These are phyloP conservation scores for Durusdinium trenchii DNA, from an alignment of 73 alveolate genomes.

Conservation along the genomic window DNA sequence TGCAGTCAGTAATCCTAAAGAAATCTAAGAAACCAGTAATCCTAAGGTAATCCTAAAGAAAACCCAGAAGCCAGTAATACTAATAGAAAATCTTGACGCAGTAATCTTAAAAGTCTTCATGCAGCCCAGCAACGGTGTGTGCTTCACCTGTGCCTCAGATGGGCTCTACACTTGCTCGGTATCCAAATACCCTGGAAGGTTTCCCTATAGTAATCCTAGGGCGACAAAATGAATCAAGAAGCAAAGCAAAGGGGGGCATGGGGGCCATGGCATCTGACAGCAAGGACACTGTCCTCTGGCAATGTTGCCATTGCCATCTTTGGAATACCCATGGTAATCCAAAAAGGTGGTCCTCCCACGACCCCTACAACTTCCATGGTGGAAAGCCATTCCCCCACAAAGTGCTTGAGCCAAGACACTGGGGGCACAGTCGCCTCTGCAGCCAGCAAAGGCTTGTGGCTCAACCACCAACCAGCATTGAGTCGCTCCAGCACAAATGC, in stretches of 20 bases:
- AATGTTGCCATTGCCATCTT: neutral
- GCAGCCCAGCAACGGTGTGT: neutral
- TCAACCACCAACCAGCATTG: too few species aligned
- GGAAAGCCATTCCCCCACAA: too few species aligned
- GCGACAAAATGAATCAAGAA: neutral
- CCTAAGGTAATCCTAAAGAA: neutral
- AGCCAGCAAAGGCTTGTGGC: too few species aligned
- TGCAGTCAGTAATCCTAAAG: neutral
- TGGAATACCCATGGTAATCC: neutral
- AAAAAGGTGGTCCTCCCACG: neutral
- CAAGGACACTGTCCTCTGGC: neutral
- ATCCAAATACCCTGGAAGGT: too few species aligned
- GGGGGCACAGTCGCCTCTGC: too few species aligned
- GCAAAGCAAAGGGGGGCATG: neutral
- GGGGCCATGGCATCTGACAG: neutral
- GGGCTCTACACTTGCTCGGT: too few species aligned
- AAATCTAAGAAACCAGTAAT: neutral
- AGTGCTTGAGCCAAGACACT: too few species aligned
- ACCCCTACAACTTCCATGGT: neutral
- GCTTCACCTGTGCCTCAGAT: neutral
- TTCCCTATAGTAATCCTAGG: too few species aligned
- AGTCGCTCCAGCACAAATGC: too few species aligned
- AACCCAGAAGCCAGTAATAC: neutral
- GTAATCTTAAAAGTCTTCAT: neutral
- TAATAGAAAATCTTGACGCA: neutral